Conservation (phyloP, 176 grass and related monocot genomes). For the Zoysia japonica region DNA sequence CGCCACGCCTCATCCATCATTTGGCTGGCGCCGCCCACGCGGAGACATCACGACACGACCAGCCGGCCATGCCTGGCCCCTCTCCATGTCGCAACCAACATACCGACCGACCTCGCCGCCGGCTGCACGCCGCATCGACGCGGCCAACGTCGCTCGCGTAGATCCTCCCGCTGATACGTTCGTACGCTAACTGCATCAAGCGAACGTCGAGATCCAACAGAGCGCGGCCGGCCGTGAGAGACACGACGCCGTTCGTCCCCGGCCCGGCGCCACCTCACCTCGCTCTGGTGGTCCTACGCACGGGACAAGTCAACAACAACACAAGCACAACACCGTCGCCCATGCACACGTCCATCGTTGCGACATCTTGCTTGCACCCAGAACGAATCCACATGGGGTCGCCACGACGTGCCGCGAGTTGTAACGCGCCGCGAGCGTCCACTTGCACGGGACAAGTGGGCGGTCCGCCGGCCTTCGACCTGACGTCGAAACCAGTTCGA, state of each 20-base stretch:
- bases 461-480: not conserved
- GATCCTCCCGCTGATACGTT: too few species aligned
- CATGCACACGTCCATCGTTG: not conserved
- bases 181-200: too few species aligned
- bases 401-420: not conserved
- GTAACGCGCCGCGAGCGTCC: not conserved
- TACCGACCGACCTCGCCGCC: too few species aligned
- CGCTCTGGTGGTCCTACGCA: not conserved
- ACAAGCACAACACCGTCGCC: too few species aligned
- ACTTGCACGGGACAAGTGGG: conserved; percentile 19
- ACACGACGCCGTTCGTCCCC: not conserved
- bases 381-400: conserved; percentile 20
- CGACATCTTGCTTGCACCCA: not conserved
- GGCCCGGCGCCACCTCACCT: not conserved
- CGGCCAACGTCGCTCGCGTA: too few species aligned
- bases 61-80: too few species aligned
- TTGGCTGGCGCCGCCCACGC: too few species aligned
- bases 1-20: too few species aligned
- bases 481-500: not conserved
- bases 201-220: not conserved
- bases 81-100: too few species aligned
- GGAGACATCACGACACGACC: too few species aligned
- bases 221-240: not conserved
- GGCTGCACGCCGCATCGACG: too few species aligned
- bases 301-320: not conserved